A percentile compares a stretch with the other conserved stretches of the same genome.
These are phyloP conservation scores for Orbilia ellipsospora DNA, from an alignment of 2,329 filamentous ascomycete genomes.

Conservation along the genomic window DNA sequence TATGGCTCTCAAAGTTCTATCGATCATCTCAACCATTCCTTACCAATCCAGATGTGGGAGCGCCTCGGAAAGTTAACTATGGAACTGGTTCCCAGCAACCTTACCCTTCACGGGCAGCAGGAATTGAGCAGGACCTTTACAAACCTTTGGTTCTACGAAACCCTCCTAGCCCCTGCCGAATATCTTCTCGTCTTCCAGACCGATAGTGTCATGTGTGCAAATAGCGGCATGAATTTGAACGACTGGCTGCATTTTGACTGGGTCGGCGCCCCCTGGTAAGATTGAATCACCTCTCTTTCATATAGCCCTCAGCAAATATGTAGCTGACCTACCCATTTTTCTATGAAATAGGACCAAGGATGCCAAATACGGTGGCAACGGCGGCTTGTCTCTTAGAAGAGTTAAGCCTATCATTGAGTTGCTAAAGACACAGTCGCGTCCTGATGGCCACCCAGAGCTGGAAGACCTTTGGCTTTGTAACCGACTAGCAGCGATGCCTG, in stretches of 20 bases:
- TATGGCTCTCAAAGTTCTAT: constrained; percentile 50
- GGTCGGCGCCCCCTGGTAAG: constrained; percentile 67
- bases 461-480: constrained; percentile 66
- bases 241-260: constrained; percentile 69
- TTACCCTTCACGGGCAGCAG: constrained; percentile 68
- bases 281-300: background rate
- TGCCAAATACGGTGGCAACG: constrained; percentile 66
- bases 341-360: constrained; percentile 29
- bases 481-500: constrained; percentile 65
- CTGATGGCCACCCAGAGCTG: constrained; percentile 63
- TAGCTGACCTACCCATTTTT: background rate
- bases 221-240: constrained; percentile 65
- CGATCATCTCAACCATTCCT: constrained; percentile 55
- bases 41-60: constrained; percentile 56
- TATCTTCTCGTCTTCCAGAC: constrained; percentile 68
- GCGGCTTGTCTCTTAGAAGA: constrained; percentile 69
- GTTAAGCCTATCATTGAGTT: constrained; percentile 68
- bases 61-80: constrained; percentile 62
- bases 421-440: constrained; percentile 50
- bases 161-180: constrained; percentile 50
- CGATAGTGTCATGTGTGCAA: constrained; percentile 70
- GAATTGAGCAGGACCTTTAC: constrained; percentile 69
- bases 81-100: constrained; percentile 67
- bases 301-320: background rate
- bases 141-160: constrained; percentile 66